Conservation (phyloP, 345 rosid genomes). For the Viola odorata region DNA sequence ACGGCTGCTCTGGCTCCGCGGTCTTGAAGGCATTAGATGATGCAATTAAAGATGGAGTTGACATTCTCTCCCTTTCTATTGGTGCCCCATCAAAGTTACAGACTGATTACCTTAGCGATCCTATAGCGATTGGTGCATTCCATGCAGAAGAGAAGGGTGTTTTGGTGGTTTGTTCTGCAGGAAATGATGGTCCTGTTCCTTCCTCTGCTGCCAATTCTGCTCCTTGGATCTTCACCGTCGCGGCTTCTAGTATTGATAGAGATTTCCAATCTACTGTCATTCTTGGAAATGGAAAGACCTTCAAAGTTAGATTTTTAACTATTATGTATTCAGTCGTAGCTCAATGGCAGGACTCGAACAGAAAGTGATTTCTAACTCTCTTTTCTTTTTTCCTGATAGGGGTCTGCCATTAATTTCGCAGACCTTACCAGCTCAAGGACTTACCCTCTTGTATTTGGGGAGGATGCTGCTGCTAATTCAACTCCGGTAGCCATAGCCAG, state of each 20-base stretch:
- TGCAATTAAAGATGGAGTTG: neutral
- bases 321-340: neutral
- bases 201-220: conserved; percentile 50
- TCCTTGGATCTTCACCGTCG: conserved; percentile 66
- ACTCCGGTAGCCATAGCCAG: conserved; percentile 50
- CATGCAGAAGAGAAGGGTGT: too few relatives aligned
- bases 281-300: conserved; percentile 41
- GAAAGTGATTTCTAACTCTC: neutral
- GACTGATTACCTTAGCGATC: too few relatives aligned
- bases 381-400: conserved; percentile 26
- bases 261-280: conserved; percentile 46
- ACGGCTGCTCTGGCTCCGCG: conserved; percentile 51
- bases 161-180: too few relatives aligned
- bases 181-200: conserved; percentile 41
- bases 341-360: too few relatives aligned
- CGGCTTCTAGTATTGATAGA: conserved; percentile 60
- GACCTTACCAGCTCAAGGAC: conserved; percentile 42
- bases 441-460: conserved; percentile 55
- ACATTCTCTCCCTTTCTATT: too few relatives aligned
- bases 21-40: conserved; percentile 40
- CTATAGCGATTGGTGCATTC: too few relatives aligned
- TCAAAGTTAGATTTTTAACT: conserved; percentile 28
- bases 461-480: conserved; percentile 47
- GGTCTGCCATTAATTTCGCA: conserved; percentile 58
- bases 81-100: too few relatives aligned